Evolutionary conservation across 805 yeast genomes (phyloP).

Genomic region (Starmerella khaoyaiensis): DNA sequence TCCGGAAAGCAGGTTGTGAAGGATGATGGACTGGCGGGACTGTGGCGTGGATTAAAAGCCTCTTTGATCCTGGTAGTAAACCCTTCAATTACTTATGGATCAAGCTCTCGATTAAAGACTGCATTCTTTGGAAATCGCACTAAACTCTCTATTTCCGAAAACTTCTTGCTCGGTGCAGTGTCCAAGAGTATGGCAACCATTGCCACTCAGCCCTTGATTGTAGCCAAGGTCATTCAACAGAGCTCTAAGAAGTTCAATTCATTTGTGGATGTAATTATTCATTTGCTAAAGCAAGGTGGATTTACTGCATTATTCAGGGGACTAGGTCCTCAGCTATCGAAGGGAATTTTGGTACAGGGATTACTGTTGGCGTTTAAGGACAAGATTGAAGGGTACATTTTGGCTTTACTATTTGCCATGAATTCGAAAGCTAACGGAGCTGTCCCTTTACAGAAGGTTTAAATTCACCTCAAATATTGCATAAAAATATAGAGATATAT

Average conservation of each 20-base stretch:
- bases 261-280: constrained; percentile 50
- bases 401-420: constrained; percentile 17
- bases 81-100: constrained; percentile 78
- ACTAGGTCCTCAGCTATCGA: constrained; percentile 60
- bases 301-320: constrained; percentile 63
- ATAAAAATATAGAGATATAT: too few species aligned
- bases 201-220: constrained; percentile 72
- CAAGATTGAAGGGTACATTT: constrained; percentile 33
- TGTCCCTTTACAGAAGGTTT: too few species aligned
- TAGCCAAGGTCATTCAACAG: constrained; percentile 73
- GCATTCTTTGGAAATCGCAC: constrained; percentile 33
- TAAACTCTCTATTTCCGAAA: constrained; percentile 46
- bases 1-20: constrained; percentile 40
- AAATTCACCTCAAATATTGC: too few species aligned
- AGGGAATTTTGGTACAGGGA: constrained; percentile 78
- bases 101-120: constrained; percentile 54
- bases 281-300: constrained; percentile 54
- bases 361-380: constrained; percentile 70
- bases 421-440: not conserved
- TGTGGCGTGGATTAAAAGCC: constrained; percentile 78
- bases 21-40: constrained; percentile 55
- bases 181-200: constrained; percentile 72
- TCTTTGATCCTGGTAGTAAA: constrained; percentile 63
- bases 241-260: constrained; percentile 33
- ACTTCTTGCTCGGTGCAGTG: constrained; percentile 61